Evolutionary conservation across 768 basidiomycete species (phyloP).

Genomic region (Lactarius hatsudake): DNA sequence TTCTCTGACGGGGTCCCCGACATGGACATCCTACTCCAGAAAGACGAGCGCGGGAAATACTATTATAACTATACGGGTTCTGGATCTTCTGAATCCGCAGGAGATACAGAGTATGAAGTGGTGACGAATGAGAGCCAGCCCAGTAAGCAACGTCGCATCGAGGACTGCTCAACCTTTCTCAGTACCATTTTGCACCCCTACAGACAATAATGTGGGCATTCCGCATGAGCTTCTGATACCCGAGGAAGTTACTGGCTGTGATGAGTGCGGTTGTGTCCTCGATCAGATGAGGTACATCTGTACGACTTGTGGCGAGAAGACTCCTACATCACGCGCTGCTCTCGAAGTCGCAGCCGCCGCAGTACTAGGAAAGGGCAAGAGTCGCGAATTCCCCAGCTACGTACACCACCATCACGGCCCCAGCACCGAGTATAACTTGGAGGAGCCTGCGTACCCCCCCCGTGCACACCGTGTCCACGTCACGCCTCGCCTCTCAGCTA

Average conservation of each 20-base stretch:
- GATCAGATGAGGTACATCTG: constrained; percentile 91
- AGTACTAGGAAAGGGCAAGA: constrained; percentile 53
- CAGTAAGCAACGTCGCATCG: constrained; percentile 4
- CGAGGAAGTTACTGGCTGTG: constrained; percentile 74
- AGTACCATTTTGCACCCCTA: not conserved
- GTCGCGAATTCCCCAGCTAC: constrained; percentile 24
- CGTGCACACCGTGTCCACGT: constrained; percentile 17
- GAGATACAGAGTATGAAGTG: constrained; percentile 17
- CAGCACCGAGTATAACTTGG: not conserved
- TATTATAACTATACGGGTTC: constrained; percentile 13
- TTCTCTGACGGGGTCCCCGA: constrained; percentile 14
- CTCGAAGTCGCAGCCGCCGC: constrained; percentile 27
- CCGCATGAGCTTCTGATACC: constrained; percentile 50
- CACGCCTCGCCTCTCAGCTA: constrained; percentile 2
- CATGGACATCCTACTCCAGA: constrained; percentile 11
- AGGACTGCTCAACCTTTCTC: not conserved
- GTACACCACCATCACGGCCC: constrained; percentile 20
- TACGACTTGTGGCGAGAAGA: constrained; percentile 79
- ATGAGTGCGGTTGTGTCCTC: constrained; percentile 69
- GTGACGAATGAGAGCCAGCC: not conserved
- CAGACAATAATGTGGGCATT: constrained; percentile 31
- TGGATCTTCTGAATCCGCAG: constrained; percentile 19
- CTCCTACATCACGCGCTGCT: constrained; percentile 35
- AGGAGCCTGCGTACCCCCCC: constrained; percentile 9
- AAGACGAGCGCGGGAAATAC: constrained; percentile 17